Evolutionary conservation across 78 protist species (phyloP), one percentile per base, ranked within the genome.

Genomic region (Bigelowiella natans): DNA sequence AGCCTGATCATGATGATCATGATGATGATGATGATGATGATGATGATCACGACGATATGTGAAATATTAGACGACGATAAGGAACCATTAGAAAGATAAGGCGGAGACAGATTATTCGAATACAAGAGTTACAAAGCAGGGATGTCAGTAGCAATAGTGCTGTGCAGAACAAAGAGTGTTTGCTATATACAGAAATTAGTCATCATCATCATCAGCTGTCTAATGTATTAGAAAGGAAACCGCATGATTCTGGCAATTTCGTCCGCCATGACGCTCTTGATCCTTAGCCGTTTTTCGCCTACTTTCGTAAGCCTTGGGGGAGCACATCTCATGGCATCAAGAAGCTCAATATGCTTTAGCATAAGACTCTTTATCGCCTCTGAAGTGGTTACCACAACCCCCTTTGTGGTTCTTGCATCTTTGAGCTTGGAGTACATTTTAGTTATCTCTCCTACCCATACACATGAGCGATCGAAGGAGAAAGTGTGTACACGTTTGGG

Each of bases 311-410:
- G 73, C 18, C 18, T 7, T 18, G 73, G 73, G 7, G 73, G 73
- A 51, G 73, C 73, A 51, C 73, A 51, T 51, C 73, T 7, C 73
- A 51, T 51, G 18, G 51, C 0, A 88, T 89, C 90, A 26, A 94
- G 88, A 31, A 18, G n/a, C 90, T 94, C 95, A 39, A 94, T 85
- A 37, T 40, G 90, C 95, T 92, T 92, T 39, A 94, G 93, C 91
- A 89, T 31, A 34, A 94, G 90, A 36, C 93, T 63, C 90, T 94
- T 94, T 88, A 94, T 38, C 30, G 93, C 1, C 30, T 3, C 7
- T 3, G 89, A 34, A 7, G 89, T 86, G 38, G 89, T 86, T 3
- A 86, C 39, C 18, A 86, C 89, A 37, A 86, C 89, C 39, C 89
- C 89, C n/a, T 34, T 3, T 37, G 26, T 37, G 31, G 11, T 34